phyloP scores from a whole-genome alignment of 2,329 filamentous ascomycete species.

The Phialocephala sp. region DNA sequence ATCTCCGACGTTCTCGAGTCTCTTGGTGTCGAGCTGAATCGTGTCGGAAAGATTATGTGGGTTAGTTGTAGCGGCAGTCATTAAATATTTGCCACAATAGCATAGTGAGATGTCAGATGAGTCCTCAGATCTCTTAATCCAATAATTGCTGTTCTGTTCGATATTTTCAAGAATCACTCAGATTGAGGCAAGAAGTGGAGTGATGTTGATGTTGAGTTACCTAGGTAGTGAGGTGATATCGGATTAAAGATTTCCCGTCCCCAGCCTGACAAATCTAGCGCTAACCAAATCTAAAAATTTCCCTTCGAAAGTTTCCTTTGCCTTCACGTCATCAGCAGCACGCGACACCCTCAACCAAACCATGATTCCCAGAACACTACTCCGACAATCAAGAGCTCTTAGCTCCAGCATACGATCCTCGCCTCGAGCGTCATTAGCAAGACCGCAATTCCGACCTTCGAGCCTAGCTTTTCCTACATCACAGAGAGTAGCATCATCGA shows the following conservation, averaged over 20 bases:
- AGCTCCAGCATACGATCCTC: constrained; percentile 43
- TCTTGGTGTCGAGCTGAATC: too few relatives aligned
- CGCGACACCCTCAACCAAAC: constrained; percentile 26
- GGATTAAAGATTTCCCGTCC: neutral
- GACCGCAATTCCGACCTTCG: constrained; percentile 48
- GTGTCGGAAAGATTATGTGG: too few relatives aligned
- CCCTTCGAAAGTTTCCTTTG: constrained; percentile 18
- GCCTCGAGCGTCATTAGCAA: constrained; percentile 33
- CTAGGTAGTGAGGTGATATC: too few relatives aligned
- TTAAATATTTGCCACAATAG: too few relatives aligned
- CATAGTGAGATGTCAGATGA: too few relatives aligned
- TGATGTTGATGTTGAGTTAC: too few relatives aligned
- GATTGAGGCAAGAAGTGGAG: too few relatives aligned
- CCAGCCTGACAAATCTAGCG: constrained; percentile 7
- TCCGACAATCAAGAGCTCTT: constrained; percentile 53
- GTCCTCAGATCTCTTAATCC: too few relatives aligned
- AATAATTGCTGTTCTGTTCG: too few relatives aligned
- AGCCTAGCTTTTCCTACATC: constrained; percentile 39
- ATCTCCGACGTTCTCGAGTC: too few relatives aligned
- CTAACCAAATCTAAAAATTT: constrained; percentile 27
- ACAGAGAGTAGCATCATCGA: constrained; percentile 32
- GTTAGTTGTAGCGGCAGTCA: too few relatives aligned
- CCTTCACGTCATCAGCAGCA: constrained; percentile 20
- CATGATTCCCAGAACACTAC: constrained; percentile 57
- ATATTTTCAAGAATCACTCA: too few relatives aligned